Base-by-base conservation (phyloP, 106 monocot species). In the Phalaenopsis equestris region DNA sequence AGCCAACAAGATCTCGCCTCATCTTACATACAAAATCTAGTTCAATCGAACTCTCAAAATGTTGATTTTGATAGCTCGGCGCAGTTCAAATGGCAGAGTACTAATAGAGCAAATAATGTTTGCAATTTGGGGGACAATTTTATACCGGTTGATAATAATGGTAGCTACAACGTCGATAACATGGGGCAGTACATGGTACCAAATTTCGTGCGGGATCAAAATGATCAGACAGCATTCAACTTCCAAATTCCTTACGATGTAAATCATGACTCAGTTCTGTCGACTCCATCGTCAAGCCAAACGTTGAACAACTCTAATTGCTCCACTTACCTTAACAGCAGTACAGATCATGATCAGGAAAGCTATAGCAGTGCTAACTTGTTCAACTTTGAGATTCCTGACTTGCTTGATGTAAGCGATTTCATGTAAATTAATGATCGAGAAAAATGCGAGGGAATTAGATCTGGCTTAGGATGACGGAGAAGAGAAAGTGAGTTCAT, bases 361-460 rank as follows among this genome's bases (percentile, higher is more conserved):
- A 84, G 81, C 76, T 82, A 80, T 76, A 84, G 78, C 78, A 84
- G 87, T 56, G 12, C 39, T 0, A 77, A 82, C 36, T 72, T 84
- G 17, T 82, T 92, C 30, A 82, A 84, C 16, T 86, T 92, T 56
- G 83, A 87, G 45, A 84, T 89, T 49, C 87, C 89, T 47, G 82
- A 84, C 17, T 74, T 87, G 11, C 68, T 87, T 47, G 89, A 89
- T 84, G 75, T 84, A 14, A 82, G 82, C 56, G 89, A 84, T 18
- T 86, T 84, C 83, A 65, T 91, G 68, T 89, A 82, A 77, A 38
- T 61, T 18, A 39, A 21, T 24, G 37, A 37, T 68, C 68, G 68
- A 68, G 12, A 52, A 52, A 52, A 52, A 52, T 10, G 52, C 11
- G 52, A 52, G 52, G 52, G 12, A 52, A 52, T 52, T 52, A 52